These are phyloP conservation scores for Penicillium alfredii DNA, from an alignment of 495 filamentous ascomycete species.

Conservation along the genomic window DNA sequence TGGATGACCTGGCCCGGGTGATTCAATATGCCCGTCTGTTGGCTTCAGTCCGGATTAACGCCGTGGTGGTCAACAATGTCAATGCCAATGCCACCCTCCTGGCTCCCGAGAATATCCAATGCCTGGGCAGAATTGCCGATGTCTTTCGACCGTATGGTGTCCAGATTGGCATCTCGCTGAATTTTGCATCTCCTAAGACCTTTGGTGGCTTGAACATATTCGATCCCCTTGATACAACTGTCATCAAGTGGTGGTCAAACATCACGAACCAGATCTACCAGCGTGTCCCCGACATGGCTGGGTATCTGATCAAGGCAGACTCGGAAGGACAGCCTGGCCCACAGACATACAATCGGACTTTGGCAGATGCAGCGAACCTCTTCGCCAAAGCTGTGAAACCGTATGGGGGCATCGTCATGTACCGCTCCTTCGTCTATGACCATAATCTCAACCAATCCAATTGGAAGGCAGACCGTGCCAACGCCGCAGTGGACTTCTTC, in stretches of 20 bases:
- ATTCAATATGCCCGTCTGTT: constrained; percentile 61
- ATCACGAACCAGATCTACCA: constrained; percentile 54
- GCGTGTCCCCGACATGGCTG: constrained; percentile 58
- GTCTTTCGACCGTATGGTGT: constrained; percentile 62
- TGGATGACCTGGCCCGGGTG: constrained; percentile 52
- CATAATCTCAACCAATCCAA: constrained; percentile 48
- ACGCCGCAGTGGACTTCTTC: constrained; percentile 64
- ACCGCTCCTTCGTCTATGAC: constrained; percentile 70
- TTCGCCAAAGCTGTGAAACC: constrained; percentile 57
- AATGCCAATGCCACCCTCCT: constrained; percentile 60
- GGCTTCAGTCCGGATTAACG: constrained; percentile 63
- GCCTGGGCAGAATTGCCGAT: constrained; percentile 57
- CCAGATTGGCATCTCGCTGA: constrained; percentile 58
- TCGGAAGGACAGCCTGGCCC: constrained; percentile 71
- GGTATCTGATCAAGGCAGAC: constrained; percentile 67
- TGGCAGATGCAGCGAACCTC: constrained; percentile 64
- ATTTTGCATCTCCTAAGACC: constrained; percentile 58
- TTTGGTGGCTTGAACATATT: constrained; percentile 54
- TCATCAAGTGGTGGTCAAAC: constrained; percentile 57
- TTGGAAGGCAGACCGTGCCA: constrained; percentile 64
- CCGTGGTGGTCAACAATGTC: constrained; percentile 64
- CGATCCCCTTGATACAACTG: constrained; percentile 56
- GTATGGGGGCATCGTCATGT: constrained; percentile 64
- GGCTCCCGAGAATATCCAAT: constrained; percentile 50
- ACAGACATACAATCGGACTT: constrained; percentile 61